Conservation (phyloP, 805 yeast species). For the Clavispora fructus region DNA sequence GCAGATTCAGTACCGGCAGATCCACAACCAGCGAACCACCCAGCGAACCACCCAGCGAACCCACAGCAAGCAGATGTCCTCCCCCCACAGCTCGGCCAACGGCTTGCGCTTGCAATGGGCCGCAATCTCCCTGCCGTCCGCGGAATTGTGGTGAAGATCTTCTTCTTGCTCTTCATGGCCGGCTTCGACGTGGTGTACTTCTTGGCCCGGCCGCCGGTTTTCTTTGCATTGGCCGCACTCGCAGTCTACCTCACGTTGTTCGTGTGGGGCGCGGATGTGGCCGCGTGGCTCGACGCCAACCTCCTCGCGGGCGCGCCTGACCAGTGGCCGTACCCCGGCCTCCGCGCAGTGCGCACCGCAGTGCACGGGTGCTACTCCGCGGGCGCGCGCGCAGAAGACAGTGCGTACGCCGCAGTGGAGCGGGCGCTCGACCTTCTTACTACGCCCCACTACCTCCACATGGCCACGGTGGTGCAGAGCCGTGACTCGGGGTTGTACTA, state of each 20-base stretch:
- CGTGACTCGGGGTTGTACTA: background rate
- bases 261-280: constrained; percentile 8
- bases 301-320: constrained; percentile 5
- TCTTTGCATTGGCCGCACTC: constrained; percentile 2
- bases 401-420: background rate
- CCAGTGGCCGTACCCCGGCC: constrained; percentile 4
- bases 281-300: constrained; percentile 11
- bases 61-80: background rate
- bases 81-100: background rate
- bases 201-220: constrained; percentile 3
- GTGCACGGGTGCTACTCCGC: constrained; percentile 3
- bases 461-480: constrained; percentile 3
- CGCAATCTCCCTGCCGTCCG: background rate
- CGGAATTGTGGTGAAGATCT: background rate
- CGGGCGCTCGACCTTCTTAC: background rate
- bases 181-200: constrained; percentile 4
- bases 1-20: too few relatives aligned
- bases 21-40: too few relatives aligned
- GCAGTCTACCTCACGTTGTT: constrained; percentile 3
- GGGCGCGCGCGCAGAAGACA: background rate
- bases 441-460: constrained; percentile 1
- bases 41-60: too few relatives aligned
- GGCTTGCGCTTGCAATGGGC: background rate
- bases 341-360: constrained; percentile 1
- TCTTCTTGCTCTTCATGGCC: background rate